These are phyloP conservation scores for Cronartium quercuum DNA, from an alignment of 1,284 basidiomycete genomes.

Conservation along the genomic window DNA sequence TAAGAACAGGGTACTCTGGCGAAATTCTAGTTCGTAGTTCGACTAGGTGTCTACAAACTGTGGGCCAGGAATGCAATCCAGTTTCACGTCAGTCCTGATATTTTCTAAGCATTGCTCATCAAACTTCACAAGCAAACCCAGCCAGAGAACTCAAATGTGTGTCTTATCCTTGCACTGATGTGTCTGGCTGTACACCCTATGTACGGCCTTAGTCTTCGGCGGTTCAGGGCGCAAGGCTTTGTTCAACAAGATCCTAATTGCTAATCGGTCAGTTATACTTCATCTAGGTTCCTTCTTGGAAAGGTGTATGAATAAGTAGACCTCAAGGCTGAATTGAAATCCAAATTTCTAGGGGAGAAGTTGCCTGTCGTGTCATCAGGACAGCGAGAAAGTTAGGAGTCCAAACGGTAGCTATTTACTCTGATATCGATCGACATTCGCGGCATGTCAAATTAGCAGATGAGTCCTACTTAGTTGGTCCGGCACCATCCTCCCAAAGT, in stretches of 20 bases:
- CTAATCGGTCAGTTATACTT: conserved; percentile 16
- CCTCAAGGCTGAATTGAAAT: background rate
- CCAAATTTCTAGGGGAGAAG: conserved; percentile 66
- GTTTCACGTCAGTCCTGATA: background rate
- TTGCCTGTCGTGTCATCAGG: conserved; percentile 83
- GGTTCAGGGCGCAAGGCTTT: background rate
- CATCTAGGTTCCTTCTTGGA: too few species aligned
- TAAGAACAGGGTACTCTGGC: too few species aligned
- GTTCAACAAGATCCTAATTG: conserved; percentile 29
- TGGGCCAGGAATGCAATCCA: background rate
- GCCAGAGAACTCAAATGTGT: too few species aligned
- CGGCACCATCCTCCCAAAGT: conserved; percentile 76
- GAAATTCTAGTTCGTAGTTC: background rate
- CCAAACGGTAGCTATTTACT: conserved; percentile 82
- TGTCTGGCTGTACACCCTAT: background rate
- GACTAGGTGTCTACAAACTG: background rate
- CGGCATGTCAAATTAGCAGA: conserved; percentile 72
- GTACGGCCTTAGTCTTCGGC: background rate
- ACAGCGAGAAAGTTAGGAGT: conserved; percentile 82
- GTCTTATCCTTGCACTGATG: background rate
- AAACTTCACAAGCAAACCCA: background rate
- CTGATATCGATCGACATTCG: conserved; percentile 70
- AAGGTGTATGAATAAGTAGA: background rate
- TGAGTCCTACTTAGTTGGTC: conserved; percentile 88
- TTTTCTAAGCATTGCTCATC: background rate